Evolutionary conservation across 2,329 filamentous ascomycete species (phyloP), one percentile per base, ranked within the genome.

Genomic region (Hymenoscyphus scutula): DNA sequence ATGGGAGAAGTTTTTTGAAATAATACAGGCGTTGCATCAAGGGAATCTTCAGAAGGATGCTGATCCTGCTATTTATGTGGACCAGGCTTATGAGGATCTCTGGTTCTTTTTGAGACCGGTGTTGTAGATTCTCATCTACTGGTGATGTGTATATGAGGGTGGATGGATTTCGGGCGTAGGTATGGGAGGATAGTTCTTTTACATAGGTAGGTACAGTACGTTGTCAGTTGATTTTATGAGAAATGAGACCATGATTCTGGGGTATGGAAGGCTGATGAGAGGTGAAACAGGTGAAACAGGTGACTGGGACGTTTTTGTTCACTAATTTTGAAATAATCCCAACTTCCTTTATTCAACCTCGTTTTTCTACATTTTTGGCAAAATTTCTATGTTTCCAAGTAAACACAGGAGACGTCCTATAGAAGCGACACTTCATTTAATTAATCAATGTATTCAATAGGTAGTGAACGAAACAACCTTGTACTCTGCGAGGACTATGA

Each of bases 1-100:
- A 11, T 69, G 68, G 27, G 41, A 61, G 10, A 67, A 78, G 53
- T 81, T 88, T 67, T 73, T 73, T 45, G 75, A 81, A 64, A 77
- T 84, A 53, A 75, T 88, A 30, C 76, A 79, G 41, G 76, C 75
- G 6, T 69, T 87, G 25, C 82, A 87, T 37, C 72, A 74, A 2
- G 82, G 80, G 1, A 61, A 64, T 7, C 74, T 79, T 71, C 65
- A 70, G 11, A 68, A 71, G 53, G 61, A 66, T 53, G 70, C 68
- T 32, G 62, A 64, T 56, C 63, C 70, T 2, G 61, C 65, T 37
- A 67, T 67, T 25, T 85, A 82, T 64, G 76, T 83, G 51, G 74
- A 76, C 53, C 70, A 84, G 57, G 80, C 80, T 10, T 87, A 88
- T 64, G 75, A 78, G 10, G 78, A 87, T 41, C 68, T 88, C 34